Conservation (phyloP, 2,329 filamentous ascomycete genomes). For the Hypoxylon sp. region DNA sequence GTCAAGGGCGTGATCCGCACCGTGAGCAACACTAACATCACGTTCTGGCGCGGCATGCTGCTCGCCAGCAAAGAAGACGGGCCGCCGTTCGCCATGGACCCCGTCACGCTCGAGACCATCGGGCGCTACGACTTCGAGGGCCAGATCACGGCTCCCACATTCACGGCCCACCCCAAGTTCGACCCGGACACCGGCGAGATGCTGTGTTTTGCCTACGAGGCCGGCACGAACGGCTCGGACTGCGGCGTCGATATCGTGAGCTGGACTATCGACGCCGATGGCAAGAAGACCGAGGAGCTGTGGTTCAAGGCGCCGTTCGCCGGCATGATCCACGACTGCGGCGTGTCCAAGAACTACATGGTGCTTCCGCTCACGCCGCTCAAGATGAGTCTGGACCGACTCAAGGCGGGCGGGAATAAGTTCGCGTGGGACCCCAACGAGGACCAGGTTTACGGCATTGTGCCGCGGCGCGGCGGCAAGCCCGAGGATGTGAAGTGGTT, state of each 20-base stretch:
- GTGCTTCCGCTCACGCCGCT: constrained; percentile 65
- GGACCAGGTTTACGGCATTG: constrained; percentile 69
- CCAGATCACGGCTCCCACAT: constrained; percentile 63
- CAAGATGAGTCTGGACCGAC: constrained; percentile 61
- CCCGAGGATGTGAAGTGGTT: constrained; percentile 69
- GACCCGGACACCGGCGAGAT: constrained; percentile 67
- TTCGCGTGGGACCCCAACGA: constrained; percentile 68
- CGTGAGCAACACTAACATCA: constrained; percentile 72
- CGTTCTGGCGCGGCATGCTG: constrained; percentile 69
- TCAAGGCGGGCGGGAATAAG: constrained; percentile 64
- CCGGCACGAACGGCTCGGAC: constrained; percentile 61
- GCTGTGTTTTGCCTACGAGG: constrained; percentile 67
- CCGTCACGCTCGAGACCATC: constrained; percentile 64
- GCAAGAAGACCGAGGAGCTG: constrained; percentile 62
- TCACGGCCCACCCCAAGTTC: constrained; percentile 68
- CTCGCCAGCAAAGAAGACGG: constrained; percentile 70
- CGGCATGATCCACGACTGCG: constrained; percentile 68
- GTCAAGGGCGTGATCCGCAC: constrained; percentile 70
- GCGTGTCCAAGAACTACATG: constrained; percentile 63
- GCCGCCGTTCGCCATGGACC: constrained; percentile 67
- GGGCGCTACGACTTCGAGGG: constrained; percentile 68
- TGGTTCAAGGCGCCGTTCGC: constrained; percentile 67
- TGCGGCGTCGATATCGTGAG: constrained; percentile 61
- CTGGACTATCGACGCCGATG: constrained; percentile 63
- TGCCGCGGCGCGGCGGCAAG: constrained; percentile 65